A percentile compares a stretch with the other conserved stretches of the same genome.
Evolutionary conservation across 768 basidiomycete species (phyloP).

Genomic region (Lactifluus hygrophoroides): DNA sequence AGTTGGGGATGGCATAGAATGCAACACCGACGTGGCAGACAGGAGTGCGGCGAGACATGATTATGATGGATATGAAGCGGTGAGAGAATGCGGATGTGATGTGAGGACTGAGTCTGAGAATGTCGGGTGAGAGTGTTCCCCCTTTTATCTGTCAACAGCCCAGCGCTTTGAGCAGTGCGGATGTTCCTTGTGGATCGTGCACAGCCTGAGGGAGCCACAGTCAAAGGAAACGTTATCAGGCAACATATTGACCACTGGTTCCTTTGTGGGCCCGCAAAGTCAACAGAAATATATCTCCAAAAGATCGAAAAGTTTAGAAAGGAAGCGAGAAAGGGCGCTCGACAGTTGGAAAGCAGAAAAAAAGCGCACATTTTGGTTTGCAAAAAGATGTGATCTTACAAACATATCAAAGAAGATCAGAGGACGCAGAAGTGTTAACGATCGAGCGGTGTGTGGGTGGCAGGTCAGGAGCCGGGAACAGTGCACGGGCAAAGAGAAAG

Average conservation of each 20-base stretch:
- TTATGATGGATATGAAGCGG: not conserved
- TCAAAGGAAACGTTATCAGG: not conserved
- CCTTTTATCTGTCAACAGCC: not conserved
- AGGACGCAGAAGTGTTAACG: not conserved
- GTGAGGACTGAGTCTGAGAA: not conserved
- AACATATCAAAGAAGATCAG: too few species aligned
- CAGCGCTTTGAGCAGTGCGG: not conserved
- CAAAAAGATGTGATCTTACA: not conserved
- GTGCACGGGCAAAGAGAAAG: too few species aligned
- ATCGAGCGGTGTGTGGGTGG: not conserved
- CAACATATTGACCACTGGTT: not conserved
- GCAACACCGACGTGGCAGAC: not conserved
- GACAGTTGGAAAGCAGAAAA: not conserved
- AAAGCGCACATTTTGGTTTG: not conserved
- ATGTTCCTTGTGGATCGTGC: not conserved
- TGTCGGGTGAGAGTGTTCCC: not conserved
- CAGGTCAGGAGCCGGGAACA: not conserved
- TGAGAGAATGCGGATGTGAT: not conserved
- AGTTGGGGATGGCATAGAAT: not conserved
- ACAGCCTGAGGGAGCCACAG: not conserved
- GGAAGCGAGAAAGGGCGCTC: not conserved
- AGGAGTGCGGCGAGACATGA: not conserved
- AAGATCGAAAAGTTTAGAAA: not conserved
- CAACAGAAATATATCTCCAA: too few species aligned
- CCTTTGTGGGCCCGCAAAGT: not conserved